Evolutionary conservation across 345 rosid genomes (phyloP), one percentile per base, ranked within the genome.

Genomic region (Mallotus nudiflorus): DNA sequence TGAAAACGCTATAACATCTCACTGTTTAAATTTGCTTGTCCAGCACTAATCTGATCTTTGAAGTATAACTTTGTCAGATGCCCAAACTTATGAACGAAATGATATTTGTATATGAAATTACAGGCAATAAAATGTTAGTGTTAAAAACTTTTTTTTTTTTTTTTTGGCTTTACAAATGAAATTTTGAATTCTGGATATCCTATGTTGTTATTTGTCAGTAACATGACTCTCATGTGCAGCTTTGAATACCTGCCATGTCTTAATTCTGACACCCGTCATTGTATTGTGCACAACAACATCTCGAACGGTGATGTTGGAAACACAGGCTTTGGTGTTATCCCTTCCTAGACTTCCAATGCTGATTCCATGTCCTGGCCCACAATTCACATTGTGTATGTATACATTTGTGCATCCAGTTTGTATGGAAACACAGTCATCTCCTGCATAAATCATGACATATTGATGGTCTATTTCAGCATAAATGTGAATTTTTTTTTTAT

Each of bases 361-460:
- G 73, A 95, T 95, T 46, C 98, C 99, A 70, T 95, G 99, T 24
- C 97, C 99, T 18, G 97, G 98, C 55, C 99, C 98, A 74, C 98
- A 94, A 63, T 90, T 87, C 68, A 94, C 89, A 46, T 86, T 85
- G 82, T 86, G 96, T 65, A 95, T 62, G 71, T 86, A 87, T 70
- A 95, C 89, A 71, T 92, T 92, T 58, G 97, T 81, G 86, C 96
- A 86, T 65, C 99, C 98, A 14, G 98, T 86, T 77, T 92, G 97
- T 73, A 95, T 89, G 0, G 99, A 95, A 75, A 95, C 49, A 68
- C 97, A 95, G 80, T 95, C 99, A 39, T 92, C 98, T 31, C 99
- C 99, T 95, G 91, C 76, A 82, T 22, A 75, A 77, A 70, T 67
- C 48, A 71, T 62, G 63, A 63, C 62, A 66, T 52, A 49, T 67